A percentile compares a stretch with the other conserved stretches of the same genome.
phyloP scores from a whole-genome alignment of 768 basidiomycete genomes.

The Xerocomellus intermedius region DNA sequence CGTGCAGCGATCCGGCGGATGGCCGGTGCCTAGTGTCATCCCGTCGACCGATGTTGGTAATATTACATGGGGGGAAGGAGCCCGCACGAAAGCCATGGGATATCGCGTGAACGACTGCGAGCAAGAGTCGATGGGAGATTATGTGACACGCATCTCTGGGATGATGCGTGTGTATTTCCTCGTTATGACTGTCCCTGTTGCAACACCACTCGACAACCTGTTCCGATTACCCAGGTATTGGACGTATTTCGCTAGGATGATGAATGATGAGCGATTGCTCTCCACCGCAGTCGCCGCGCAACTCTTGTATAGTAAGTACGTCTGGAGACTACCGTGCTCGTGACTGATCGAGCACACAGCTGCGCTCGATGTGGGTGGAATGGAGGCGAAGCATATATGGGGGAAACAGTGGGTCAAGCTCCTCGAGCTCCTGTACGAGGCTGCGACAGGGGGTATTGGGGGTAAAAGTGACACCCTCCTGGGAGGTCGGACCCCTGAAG shows the following conservation, averaged over 20 bases:
- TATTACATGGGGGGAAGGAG: slow-evolving; percentile 41
- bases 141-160: slow-evolving; percentile 67
- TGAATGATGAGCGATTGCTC: slow-evolving; percentile 50
- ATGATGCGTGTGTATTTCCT: slow-evolving; percentile 87
- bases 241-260: slow-evolving; percentile 68
- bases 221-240: slow-evolving; percentile 68
- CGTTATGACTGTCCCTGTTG: slow-evolving; percentile 47
- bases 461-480: slow-evolving; percentile 37
- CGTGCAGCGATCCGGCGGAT: slow-evolving; percentile 84
- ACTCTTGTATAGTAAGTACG: slow-evolving; percentile 57
- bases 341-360: slow-evolving; percentile 39
- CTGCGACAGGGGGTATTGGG: slow-evolving; percentile 54
- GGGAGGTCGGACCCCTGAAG: slow-evolving; percentile 61
- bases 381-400: slow-evolving; percentile 59
- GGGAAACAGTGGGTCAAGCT: slow-evolving; percentile 81
- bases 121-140: slow-evolving; percentile 60
- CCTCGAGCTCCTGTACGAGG: slow-evolving; percentile 62
- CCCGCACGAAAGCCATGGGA: slow-evolving; percentile 54
- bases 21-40: slow-evolving; percentile 72
- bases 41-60: slow-evolving; percentile 52
- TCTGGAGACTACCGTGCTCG: background rate
- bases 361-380: slow-evolving; percentile 69
- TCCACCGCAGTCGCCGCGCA: slow-evolving; percentile 61
- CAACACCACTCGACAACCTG: slow-evolving; percentile 40
- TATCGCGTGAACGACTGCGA: slow-evolving; percentile 43